Evolutionary conservation across 1,284 basidiomycete genomes (phyloP).

Genomic region (Leccinum idahoense): DNA sequence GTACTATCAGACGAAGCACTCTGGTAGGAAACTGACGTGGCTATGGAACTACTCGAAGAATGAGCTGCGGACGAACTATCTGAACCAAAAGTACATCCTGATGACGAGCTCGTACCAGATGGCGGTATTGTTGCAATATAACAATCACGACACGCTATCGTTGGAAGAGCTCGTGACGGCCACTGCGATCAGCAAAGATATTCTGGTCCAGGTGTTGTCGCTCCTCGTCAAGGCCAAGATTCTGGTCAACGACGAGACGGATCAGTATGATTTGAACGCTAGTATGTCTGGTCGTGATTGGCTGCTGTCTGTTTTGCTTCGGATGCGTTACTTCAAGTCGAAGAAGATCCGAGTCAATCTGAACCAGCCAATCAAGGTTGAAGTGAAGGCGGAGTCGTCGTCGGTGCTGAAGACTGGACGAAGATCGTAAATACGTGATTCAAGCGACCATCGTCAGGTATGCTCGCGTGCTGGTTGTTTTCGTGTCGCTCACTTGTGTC

Average conservation of each 20-base stretch:
- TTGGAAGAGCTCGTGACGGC: slow-evolving; percentile 78
- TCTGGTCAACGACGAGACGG: slow-evolving; percentile 78
- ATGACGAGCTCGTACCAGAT: slow-evolving; percentile 96
- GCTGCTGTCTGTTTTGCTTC: background rate
- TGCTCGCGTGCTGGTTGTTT: background rate
- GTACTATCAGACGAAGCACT: slow-evolving; percentile 93
- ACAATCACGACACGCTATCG: slow-evolving; percentile 81
- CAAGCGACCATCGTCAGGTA: slow-evolving; percentile 96
- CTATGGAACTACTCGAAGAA: slow-evolving; percentile 98
- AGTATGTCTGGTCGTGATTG: slow-evolving; percentile 37
- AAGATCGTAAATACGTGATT: slow-evolving; percentile 95
- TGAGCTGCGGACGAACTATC: slow-evolving; percentile 90
- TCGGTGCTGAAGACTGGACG: slow-evolving; percentile 96
- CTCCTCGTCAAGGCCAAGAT: slow-evolving; percentile 89
- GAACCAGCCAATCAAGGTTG: slow-evolving; percentile 92
- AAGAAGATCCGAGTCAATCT: slow-evolving; percentile 96
- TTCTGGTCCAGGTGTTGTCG: slow-evolving; percentile 79
- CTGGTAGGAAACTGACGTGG: slow-evolving; percentile 95
- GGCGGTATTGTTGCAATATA: slow-evolving; percentile 93
- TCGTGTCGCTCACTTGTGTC: slow-evolving; percentile 1
- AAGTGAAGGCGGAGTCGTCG: slow-evolving; percentile 86
- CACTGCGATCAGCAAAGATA: slow-evolving; percentile 81
- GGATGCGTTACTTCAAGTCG: slow-evolving; percentile 69
- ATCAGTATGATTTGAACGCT: slow-evolving; percentile 92
- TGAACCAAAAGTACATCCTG: slow-evolving; percentile 92